Conservation (phyloP, 495 filamentous ascomycete genomes). For the Xylaria curta region DNA sequence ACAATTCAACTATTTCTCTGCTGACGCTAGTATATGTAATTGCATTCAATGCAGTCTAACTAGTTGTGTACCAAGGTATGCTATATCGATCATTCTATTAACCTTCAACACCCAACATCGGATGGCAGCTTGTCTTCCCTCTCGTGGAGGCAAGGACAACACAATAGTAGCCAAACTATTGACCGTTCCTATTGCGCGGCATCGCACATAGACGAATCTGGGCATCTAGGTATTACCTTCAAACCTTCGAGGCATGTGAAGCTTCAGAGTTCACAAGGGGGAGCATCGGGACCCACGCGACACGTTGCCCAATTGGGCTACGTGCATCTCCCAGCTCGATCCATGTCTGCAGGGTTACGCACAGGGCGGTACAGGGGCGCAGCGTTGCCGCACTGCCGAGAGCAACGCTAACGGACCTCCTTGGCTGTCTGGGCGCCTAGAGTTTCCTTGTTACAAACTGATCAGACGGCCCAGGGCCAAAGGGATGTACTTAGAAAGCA, state of each 20-base stretch:
- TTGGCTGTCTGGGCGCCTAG: conserved; percentile 9
- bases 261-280: not conserved
- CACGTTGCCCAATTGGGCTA: conserved; percentile 3
- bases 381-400: conserved; percentile 9
- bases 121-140: too few species aligned
- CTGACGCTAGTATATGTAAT: too few species aligned
- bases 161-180: too few species aligned
- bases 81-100: too few species aligned
- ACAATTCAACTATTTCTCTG: too few species aligned
- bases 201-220: too few species aligned
- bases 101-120: too few species aligned
- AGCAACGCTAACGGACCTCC: not conserved
- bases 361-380: conserved; percentile 11
- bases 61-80: too few species aligned
- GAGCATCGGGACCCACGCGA: conserved; percentile 1
- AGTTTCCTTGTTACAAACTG: not conserved
- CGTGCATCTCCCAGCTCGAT: not conserved
- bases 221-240: too few species aligned
- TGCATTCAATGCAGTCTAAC: too few species aligned
- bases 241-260: not conserved
- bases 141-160: too few species aligned
- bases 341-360: not conserved
- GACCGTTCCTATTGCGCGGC: too few species aligned
- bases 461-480: not conserved
- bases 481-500: conserved; percentile 4